These are phyloP conservation scores for Acanthamoeba castellanii DNA, from an alignment of 208 protist species.

Conservation along the genomic window DNA sequence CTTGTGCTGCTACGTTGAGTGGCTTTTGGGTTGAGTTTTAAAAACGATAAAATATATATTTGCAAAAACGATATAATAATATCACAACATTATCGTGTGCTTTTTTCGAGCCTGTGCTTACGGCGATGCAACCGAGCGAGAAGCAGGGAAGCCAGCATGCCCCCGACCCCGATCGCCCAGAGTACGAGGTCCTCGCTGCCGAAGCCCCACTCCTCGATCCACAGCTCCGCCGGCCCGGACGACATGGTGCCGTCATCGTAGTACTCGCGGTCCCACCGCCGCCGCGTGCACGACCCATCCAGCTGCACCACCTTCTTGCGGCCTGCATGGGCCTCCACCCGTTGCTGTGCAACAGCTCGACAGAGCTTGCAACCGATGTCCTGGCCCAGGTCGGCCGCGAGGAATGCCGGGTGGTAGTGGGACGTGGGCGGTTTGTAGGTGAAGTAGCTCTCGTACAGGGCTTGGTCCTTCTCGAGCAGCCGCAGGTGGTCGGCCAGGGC, in stretches of 20 bases:
- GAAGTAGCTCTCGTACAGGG: conserved; percentile 77
- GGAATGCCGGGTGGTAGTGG: conserved; percentile 38
- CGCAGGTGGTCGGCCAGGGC: conserved; percentile 82
- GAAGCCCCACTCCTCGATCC: conserved; percentile 55
- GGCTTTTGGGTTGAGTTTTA: too few relatives aligned
- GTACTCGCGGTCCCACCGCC: background rate
- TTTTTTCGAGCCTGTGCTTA: too few relatives aligned
- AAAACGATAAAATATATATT: too few relatives aligned
- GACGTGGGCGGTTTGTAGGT: conserved; percentile 69
- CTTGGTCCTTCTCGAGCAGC: conserved; percentile 78
- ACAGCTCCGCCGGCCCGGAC: background rate
- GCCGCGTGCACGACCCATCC: conserved; percentile 10
- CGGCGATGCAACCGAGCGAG: too few relatives aligned
- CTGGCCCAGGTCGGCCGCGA: background rate
- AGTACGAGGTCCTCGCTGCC: conserved; percentile 2
- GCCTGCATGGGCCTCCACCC: background rate
- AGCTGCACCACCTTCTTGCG: conserved; percentile 35
- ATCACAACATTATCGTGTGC: too few relatives aligned
- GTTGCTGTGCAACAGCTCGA: background rate
- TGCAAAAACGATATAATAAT: too few relatives aligned
- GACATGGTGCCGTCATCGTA: conserved; percentile 62
- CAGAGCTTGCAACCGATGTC: background rate
- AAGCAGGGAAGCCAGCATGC: too few relatives aligned
- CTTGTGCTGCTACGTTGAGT: too few relatives aligned
- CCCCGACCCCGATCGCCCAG: background rate